phyloP scores from a whole-genome alignment of 1,284 basidiomycete genomes.

The Papiliotrema terrestris region DNA sequence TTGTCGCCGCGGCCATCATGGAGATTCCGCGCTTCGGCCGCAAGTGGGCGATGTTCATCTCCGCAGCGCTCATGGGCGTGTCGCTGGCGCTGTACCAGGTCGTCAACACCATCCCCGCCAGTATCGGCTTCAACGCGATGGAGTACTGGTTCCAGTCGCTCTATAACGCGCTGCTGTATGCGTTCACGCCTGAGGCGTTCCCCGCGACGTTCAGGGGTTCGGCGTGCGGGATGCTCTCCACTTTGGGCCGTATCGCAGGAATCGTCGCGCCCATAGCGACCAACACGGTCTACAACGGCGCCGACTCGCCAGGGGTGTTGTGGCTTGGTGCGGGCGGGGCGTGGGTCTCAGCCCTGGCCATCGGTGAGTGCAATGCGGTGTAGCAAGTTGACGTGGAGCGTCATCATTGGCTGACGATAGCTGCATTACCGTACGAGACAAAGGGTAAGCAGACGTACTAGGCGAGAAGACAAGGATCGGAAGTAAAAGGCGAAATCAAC shows the following conservation, averaged over 20 bases:
- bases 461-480: neutral
- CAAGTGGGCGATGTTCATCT: constrained; percentile 46
- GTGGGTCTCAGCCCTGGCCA: constrained; percentile 13
- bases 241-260: constrained; percentile 42
- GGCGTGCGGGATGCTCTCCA: constrained; percentile 42
- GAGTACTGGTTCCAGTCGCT: constrained; percentile 32
- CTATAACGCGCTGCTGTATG: constrained; percentile 46
- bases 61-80: constrained; percentile 44
- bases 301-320: constrained; percentile 16
- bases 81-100: constrained; percentile 20
- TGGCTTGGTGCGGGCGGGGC: constrained; percentile 16
- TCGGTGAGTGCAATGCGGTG: constrained; percentile 6
- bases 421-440: constrained; percentile 12
- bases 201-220: constrained; percentile 45
- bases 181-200: constrained; percentile 48
- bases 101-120: constrained; percentile 19
- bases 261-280: constrained; percentile 25
- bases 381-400: too few species aligned
- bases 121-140: constrained; percentile 32
- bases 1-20: constrained; percentile 20
- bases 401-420: constrained; percentile 4
- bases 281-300: constrained; percentile 10
- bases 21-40: constrained; percentile 32
- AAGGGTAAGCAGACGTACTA: constrained; percentile 14
- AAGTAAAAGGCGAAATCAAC: neutral